Conservation (phyloP, 371 early-diverging fungal genomes). For the Pancytospora philotis region DNA sequence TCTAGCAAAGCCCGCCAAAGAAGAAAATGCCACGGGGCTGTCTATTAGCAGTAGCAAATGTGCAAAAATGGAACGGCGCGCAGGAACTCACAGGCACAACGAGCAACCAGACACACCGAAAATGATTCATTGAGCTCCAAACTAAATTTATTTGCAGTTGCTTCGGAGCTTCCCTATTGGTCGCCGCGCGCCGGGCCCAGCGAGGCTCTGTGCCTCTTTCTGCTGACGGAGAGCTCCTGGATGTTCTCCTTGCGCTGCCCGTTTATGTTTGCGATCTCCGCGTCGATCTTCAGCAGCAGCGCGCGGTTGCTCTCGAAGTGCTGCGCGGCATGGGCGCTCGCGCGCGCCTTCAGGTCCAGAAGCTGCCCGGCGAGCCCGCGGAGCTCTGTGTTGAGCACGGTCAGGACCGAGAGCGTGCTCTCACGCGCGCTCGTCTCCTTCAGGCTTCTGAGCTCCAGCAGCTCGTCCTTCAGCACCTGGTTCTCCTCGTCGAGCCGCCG, state of each 20-base stretch:
- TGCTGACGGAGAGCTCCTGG: background rate
- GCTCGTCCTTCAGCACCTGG: slow-evolving; percentile 37
- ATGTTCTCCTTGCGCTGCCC: slow-evolving; percentile 2
- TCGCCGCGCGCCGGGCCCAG: too few relatives aligned
- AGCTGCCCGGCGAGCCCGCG: background rate
- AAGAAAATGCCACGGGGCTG: too few relatives aligned
- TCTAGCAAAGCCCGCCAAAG: too few relatives aligned
- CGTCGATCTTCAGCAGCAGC: background rate
- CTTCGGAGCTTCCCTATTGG: too few relatives aligned
- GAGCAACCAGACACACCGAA: too few relatives aligned
- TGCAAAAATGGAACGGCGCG: too few relatives aligned
- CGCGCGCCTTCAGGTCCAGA: background rate
- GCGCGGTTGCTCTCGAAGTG: background rate
- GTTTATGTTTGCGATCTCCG: background rate
- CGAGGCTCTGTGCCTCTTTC: too few relatives aligned
- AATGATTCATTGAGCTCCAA: too few relatives aligned
- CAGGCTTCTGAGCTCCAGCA: background rate
- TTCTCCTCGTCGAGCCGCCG: slow-evolving; percentile 49
- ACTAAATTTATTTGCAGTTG: too few relatives aligned
- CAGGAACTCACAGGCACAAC: too few relatives aligned
- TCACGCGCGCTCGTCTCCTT: background rate
- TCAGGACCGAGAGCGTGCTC: background rate
- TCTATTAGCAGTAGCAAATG: too few relatives aligned
- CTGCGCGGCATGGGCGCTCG: background rate
- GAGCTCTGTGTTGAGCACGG: background rate